Evolutionary conservation across 129 eudicot genomes (phyloP).

Genomic region (Daucus carota): DNA sequence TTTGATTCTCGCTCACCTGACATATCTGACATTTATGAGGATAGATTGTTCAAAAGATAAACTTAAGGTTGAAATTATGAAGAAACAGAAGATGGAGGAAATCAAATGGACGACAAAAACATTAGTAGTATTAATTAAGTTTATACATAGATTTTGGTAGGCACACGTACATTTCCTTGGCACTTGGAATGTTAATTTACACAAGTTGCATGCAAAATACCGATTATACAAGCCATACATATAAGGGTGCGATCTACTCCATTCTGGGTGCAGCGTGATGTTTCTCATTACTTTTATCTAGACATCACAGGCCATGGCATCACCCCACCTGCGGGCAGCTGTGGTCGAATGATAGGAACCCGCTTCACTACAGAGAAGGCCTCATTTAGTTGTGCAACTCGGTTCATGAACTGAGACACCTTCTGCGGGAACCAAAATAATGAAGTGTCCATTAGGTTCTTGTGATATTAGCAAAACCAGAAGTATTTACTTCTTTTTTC

Average conservation of each 20-base stretch:
- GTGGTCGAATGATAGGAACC: conserved; percentile 77
- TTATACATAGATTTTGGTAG: background rate
- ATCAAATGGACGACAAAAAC: background rate
- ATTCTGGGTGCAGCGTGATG: background rate
- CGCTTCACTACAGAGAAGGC: conserved; percentile 88
- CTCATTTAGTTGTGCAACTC: conserved; percentile 81
- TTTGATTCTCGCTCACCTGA: too few species aligned
- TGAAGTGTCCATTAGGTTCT: background rate
- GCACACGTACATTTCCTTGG: background rate
- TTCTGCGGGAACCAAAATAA: conserved; percentile 52
- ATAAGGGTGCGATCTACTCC: background rate
- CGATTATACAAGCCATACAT: background rate
- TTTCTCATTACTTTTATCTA: background rate
- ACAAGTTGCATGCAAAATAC: background rate
- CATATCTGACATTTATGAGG: too few species aligned
- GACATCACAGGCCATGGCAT: conserved; percentile 9
- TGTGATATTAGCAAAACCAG: background rate
- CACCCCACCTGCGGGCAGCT: conserved; percentile 56
- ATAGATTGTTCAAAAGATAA: too few species aligned
- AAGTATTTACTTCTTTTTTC: too few species aligned
- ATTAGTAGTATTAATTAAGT: background rate
- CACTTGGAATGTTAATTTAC: background rate
- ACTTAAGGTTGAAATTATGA: background rate
- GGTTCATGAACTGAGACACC: conserved; percentile 85
- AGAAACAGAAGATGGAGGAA: background rate